phyloP scores from a whole-genome alignment of 768 basidiomycete genomes.

The Amanita rubescens region DNA sequence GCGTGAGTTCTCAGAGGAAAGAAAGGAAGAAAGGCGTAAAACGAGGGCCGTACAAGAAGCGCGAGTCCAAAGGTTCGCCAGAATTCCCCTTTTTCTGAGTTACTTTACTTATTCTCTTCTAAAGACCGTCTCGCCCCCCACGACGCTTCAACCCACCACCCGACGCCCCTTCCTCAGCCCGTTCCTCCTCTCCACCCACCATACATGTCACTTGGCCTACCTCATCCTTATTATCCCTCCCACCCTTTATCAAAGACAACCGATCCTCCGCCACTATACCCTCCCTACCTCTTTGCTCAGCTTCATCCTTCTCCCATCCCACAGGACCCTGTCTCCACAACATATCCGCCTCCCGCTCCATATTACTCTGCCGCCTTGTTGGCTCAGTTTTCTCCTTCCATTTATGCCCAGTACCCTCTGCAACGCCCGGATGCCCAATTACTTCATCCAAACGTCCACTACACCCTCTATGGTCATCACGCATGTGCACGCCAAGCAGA shows the following conservation, averaged over 20 bases:
- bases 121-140: conserved; percentile 41
- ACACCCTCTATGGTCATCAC: not conserved
- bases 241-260: conserved; percentile 47
- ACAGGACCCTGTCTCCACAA: conserved; percentile 35
- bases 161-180: conserved; percentile 30
- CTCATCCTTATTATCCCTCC: conserved; percentile 48
- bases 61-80: conserved; percentile 81
- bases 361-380: conserved; percentile 44
- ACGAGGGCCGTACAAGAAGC: conserved; percentile 91
- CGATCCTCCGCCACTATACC: conserved; percentile 44
- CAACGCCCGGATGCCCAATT: not conserved
- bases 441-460: not conserved
- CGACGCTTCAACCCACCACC: conserved; percentile 32
- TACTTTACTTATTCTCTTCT: conserved; percentile 21
- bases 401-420: conserved; percentile 34
- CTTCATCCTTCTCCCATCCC: conserved; percentile 31
- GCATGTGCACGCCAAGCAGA: not conserved
- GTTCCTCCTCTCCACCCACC: conserved; percentile 35
- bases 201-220: conserved; percentile 48
- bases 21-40: conserved; percentile 87
- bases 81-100: conserved; percentile 16
- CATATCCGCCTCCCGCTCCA: conserved; percentile 26
- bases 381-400: conserved; percentile 35
- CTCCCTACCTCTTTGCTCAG: conserved; percentile 39
- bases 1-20: conserved; percentile 86